phyloP scores from a whole-genome alignment of 2,329 filamentous ascomycete genomes.

The Penicillium digitatum region DNA sequence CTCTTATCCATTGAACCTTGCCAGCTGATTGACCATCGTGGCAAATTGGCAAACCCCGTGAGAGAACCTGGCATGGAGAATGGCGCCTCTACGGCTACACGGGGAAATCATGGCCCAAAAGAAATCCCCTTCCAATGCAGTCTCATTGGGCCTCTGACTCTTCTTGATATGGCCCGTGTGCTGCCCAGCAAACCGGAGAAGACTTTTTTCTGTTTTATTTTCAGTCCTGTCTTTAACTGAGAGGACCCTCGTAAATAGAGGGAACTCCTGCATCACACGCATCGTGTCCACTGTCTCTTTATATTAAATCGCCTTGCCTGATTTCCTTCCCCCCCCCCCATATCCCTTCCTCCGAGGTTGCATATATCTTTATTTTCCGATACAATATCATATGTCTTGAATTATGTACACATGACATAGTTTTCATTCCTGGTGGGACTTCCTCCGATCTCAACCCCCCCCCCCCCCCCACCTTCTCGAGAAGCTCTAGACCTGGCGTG shows the following conservation, averaged over 20 bases:
- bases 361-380: conserved; percentile 7
- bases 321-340: not conserved
- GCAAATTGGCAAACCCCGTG: conserved; percentile 8
- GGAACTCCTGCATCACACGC: conserved; percentile 5
- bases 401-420: conserved; percentile 19
- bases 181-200: conserved; percentile 1
- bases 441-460: conserved; percentile 7
- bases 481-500: conserved; percentile 2
- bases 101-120: conserved; percentile 3
- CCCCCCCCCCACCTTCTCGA: no score
- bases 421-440: conserved; percentile 16
- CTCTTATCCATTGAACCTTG: not conserved
- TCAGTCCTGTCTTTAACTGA: not conserved
- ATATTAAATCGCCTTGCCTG: conserved; percentile 8
- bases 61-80: conserved; percentile 8
- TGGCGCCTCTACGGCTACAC: conserved; percentile 10
- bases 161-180: conserved; percentile 18
- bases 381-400: not conserved
- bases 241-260: conserved; percentile 9
- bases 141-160: conserved; percentile 1
- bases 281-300: conserved; percentile 5
- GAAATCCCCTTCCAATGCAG: conserved; percentile 2
- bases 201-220: not conserved
- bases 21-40: conserved; percentile 21
- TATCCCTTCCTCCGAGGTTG: not conserved